Base-by-base conservation (phyloP, 257 asterid species). In the Gentiana macrophylla region DNA sequence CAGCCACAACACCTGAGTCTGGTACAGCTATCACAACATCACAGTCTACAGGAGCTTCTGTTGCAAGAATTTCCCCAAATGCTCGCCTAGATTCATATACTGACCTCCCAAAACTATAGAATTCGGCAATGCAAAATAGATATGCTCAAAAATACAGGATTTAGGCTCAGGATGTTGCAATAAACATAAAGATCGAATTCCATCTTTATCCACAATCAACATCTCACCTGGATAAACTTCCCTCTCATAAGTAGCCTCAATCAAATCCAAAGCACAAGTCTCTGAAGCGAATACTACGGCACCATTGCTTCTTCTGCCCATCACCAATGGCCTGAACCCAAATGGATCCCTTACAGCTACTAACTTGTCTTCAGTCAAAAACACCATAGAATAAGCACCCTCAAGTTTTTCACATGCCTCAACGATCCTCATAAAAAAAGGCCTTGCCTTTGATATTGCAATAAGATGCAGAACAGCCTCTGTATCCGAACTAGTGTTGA, bases 11-110 rank as follows among this genome's bases (percentile, higher is more conserved):
- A 12, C 97, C 97, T 0, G 97, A 89, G 59, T 89, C 97, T 0
- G 97, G 97, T 37, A 89, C 97, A 0, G 97, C 94, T 13, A 89
- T 89, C 47, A 89, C 95, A 5, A 89, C 95, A 66, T 89, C 97
- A 66, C 97, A 89, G 2, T 89, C 97, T 6, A 89, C 94, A 0
- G 95, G 95, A 2, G 87, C 70, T 56, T 68, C 95, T 0, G 74
- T 71, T 0, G 97, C 97, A 33, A 89, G 73, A 35, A 89, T 89
- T 43, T 78, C 85, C 3, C 97, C 97, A 35, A 78, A 86, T 0
- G 75, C 74, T 4, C 57, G 81, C 65, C 97, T 73, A 3, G 93
- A 81, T 54, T 86, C 93, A 32, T 89, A 89, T 4, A 89, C 97
- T 1, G 97, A 89, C 50, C 79, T 65, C 24, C 94, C 95, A 57